Evolutionary conservation across 495 filamentous ascomycete genomes (phyloP), one percentile per base, ranked within the genome.

Genomic region (Chaetomidium leptoderma): DNA sequence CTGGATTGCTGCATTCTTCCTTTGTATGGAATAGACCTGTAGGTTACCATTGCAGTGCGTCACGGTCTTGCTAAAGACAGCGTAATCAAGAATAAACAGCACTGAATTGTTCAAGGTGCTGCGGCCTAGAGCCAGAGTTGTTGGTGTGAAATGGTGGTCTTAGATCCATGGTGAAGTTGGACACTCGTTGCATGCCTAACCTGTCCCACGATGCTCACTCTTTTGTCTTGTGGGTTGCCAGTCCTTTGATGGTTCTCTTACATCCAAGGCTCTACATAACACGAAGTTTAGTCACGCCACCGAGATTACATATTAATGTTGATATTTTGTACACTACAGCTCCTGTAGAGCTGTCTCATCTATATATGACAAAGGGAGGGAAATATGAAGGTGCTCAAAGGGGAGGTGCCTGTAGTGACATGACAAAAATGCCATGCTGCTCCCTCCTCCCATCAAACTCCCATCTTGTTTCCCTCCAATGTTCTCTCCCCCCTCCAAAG

Each of bases 11-110:
- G 29, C 30, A 35, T 23, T 10, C 29, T 10, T 49, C 9, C 23
- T 51, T 46, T 51, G 47, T 51, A 51, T 5, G 47, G 47, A 3
- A 37, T 35, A 51, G 19, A 24, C 21, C 30, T 24, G 33, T 24
- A 36, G 47, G 32, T 37, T 51, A 47, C 47, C n/a, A 24, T 19
- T 23, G 7, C 6, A 44, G 19, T 9, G 21, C 40, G 16, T 44
- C 7, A 3, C 24, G 21, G 40, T n/a, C 36, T 39, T 19, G 40
- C 19, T 21, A 13, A 44, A 7, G 19, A 14, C 6, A 44, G 40
- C 7, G 40, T 24, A 23, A 9, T 26, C n/a, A 44, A 44, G 17
- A 44, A 13, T 21, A 21, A 44, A n/a, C n/a, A n/a, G n/a, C n/a
- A n/a, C n/a, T n/a, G n/a, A n/a, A n/a, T n/a, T n/a, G n/a, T n/a